Conservation (phyloP, 495 filamentous ascomycete species). For the Amphirosellinia nigrospora region DNA sequence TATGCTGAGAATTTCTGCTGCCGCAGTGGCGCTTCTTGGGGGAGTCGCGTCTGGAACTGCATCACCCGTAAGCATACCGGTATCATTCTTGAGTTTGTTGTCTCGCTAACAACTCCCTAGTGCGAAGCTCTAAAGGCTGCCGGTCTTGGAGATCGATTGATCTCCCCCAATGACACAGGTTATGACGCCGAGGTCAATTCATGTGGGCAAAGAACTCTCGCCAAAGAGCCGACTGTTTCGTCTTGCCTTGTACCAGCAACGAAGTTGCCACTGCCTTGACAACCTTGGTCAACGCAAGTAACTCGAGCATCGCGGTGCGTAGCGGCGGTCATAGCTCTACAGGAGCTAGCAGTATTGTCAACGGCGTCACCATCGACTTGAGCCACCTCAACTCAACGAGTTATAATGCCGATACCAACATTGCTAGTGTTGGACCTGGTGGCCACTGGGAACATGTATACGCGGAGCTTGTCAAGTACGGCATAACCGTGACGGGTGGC, state of each 20-base stretch:
- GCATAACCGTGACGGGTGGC: constrained; percentile 48
- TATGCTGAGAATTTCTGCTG: constrained; percentile 5
- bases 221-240: constrained; percentile 45
- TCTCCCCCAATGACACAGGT: constrained; percentile 30
- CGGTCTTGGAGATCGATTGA: constrained; percentile 33
- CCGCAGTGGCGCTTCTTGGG: not conserved
- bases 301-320: constrained; percentile 54
- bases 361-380: constrained; percentile 61
- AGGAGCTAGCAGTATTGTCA: constrained; percentile 46
- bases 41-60: not conserved
- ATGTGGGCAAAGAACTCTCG: constrained; percentile 53
- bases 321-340: constrained; percentile 53
- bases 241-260: constrained; percentile 41
- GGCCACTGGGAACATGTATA: constrained; percentile 55
- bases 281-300: constrained; percentile 34
- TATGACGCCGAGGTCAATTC: constrained; percentile 35
- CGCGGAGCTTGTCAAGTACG: constrained; percentile 38
- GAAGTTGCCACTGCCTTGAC: constrained; percentile 47
- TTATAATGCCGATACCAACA: constrained; percentile 45
- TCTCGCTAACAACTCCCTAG: constrained; percentile 13
- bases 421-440: constrained; percentile 51
- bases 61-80: constrained; percentile 8
- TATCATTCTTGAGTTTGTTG: not conserved
- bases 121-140: constrained; percentile 34
- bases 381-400: constrained; percentile 48